Evolutionary conservation across 176 grass and related monocot species (phyloP), one percentile per base, ranked within the genome.

Genomic region (Ananas comosus): DNA sequence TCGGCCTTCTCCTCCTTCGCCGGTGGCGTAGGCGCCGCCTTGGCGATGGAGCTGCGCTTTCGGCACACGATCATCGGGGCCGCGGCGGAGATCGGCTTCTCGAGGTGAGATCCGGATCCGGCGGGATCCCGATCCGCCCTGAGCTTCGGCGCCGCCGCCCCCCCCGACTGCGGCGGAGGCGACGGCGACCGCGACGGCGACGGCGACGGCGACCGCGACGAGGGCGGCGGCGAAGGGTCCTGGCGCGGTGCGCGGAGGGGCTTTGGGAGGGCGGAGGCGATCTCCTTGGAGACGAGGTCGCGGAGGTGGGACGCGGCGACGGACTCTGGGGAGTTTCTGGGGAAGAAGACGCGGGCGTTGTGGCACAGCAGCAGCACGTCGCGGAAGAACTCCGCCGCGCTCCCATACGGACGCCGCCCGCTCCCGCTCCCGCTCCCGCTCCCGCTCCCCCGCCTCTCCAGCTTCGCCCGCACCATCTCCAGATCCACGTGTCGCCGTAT

Each of bases 321-420:
- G 51, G 79, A 82, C 81, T 92, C 84, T 19, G 79, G 65, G n/a
- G 83, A 87, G 50, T 64, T 68, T 48, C 22, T 87, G 63, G 88
- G 86, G 79, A 68, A 97, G 89, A 87, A 92, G 72, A 97, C 86
- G 49, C 82, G 19, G 3, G 86, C 86, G 69, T 97, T 97, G 18
- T 51, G 49, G 72, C 86, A 92, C 48, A 92, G 89, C 50, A 92
- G 83, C 1, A 97, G 63, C 48, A 97, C 65, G 68, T 97, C 89
- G 14, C 81, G 93, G 77, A 89, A 97, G 81, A 97, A 85, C 77
- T 97, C 89, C 13, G 77, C 48, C 51, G 74, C 71, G 2, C 76
- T 74, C 7, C 78, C 10, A 68, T 90, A 90, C 53, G 48, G 28
- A 50, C 12, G 50, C 21, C 51, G 53, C 56, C 33, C 64, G 51